Base-by-base conservation (phyloP, 2,329 filamentous ascomycete genomes). In the Fusarium tupiense region DNA sequence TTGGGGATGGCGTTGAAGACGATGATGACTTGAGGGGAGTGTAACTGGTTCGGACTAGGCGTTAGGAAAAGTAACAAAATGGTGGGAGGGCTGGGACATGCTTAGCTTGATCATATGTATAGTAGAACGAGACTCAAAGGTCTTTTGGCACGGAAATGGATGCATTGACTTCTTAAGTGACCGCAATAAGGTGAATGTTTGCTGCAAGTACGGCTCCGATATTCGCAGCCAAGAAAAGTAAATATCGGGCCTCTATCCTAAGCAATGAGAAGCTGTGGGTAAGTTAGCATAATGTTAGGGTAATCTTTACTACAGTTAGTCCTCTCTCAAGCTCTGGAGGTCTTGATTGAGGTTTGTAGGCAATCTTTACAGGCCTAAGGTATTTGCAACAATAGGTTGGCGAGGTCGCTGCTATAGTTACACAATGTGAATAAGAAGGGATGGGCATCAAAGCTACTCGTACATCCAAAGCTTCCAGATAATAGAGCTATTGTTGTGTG, bases 1-100 rank as follows among this genome's bases (percentile, higher is more conserved):
- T 63, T 78, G 33, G 77, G 77, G 2, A 78, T 76, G 77, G 77
- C 77, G 41, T 57, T 78, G 35, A 78, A 78, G 43, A 78, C 77
- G 13, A 56, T 78, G 75, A 78, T 78, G 77, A 78, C 70, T 40
- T 78, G 22, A 65, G 20, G 6, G 31, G 11, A 6, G 6, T 33
- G 47, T 17, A 33, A 43, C 43, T 17, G 33, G 8, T 12, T 2
- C 19, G 61, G 24, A n/a, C 14, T 24, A 53, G 69, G 69, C 59
- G 69, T 38, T 57, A 58, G 66, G 37, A 69, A 61, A 72, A 61
- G 44, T 3, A 58, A 53, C 40, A 44, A 67, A 49, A 46, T 1
- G 19, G 16, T 14, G 17, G 26, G 14, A 22, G 26, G 33, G 5
- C 4, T 24, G 22, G 4, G 29, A 9, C 11, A 26, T 49, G 20